Evolutionary conservation across 1,284 basidiomycete genomes (phyloP), one percentile per base, ranked within the genome.

Genomic region (Pascua sp.): DNA sequence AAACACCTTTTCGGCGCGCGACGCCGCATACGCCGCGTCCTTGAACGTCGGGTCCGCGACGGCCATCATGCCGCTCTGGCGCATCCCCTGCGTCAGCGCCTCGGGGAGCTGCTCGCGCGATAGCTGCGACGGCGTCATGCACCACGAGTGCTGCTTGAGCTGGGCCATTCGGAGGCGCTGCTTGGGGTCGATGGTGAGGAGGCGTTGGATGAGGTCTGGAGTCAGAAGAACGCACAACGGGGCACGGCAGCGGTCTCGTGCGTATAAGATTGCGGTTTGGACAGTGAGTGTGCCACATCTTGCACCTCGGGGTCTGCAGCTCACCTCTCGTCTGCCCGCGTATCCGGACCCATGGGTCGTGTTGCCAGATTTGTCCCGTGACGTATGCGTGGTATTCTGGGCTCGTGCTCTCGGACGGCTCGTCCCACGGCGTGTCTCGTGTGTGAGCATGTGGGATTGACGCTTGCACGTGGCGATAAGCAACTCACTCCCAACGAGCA

Each of bases 391-490:
- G 72, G 72, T 85, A 98, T 75, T 98, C 95, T 2, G 85, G 83
- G 61, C 89, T 91, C 9, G 49, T 49, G 17, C 82, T 80, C 1
- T 77, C 71, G 0, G 92, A 92, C 4, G 95, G 93, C 71, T 96
- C 90, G 70, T 98, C 95, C 95, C 95, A 98, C 1, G 95, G 96
- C 0, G 95, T 98, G 72, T 96, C 92, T 96, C 56, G 0, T 47
- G 15, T 48, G 17, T 59, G 15, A 53, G 59, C 39, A 10, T 11
- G 9, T 11, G 36, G 18, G 7, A 9, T 38, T 15, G 12, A 7
- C 32, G 11, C 12, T 12, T 37, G 51, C 41, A 9, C 16, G 7
- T 13, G 16, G 24, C 2, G 8, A 12, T 9, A 38, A 5, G 15
- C 4, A 1, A 83, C 91, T 66, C 72, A 94, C 93, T 98, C 51